Base-by-base conservation (phyloP, 306 rosid species). In the Quercus berberidifolia region DNA sequence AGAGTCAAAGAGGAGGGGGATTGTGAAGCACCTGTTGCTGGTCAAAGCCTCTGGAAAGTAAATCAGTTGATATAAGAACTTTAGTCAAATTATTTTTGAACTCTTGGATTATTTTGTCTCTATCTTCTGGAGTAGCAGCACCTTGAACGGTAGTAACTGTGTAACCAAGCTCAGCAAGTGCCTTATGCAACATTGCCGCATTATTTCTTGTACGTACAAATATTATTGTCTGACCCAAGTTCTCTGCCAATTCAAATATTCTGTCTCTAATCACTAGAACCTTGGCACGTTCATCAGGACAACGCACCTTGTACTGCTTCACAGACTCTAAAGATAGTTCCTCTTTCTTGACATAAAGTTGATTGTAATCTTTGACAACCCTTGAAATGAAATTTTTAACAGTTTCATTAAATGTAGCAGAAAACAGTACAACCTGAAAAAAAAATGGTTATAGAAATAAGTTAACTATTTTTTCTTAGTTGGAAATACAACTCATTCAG, bases 11-110 rank as follows among this genome's bases (percentile, higher is more conserved):
- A 35, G 64, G 68, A 41, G 19, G n/a, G 3, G 38, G 75, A 11
- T 41, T 35, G 62, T 35, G 57, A 38, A 43, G 81, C 75, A 93
- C 98, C 91, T 94, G 97, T 60, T 92, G 97, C 78, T 90, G 97
- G 82, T 94, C 97, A 72, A 94, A 94, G 73, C 97, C 97, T 52
- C 97, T 87, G 23, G 98, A 92, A 43, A 94, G 91, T 56, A 94
- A 69, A 78, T 93, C 97, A 5, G 97, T 91, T n/a, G 97, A 86
- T 71, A 91, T 91, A 65, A 93, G 94, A 76, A 94, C 98, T 76
- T 86, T 88, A 18, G 98, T 92, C 49, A 94, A 75, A 70, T 93
- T 93, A 65, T 91, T 94, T 79, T 83, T 92, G 84, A 94, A 94
- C 86, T 94, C 97, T 69, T 83, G 92, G 72, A 94, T 82, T 13